These are phyloP conservation scores for Monosporozyma yasuniensis DNA, from an alignment of 805 yeast species.

Conservation along the genomic window DNA sequence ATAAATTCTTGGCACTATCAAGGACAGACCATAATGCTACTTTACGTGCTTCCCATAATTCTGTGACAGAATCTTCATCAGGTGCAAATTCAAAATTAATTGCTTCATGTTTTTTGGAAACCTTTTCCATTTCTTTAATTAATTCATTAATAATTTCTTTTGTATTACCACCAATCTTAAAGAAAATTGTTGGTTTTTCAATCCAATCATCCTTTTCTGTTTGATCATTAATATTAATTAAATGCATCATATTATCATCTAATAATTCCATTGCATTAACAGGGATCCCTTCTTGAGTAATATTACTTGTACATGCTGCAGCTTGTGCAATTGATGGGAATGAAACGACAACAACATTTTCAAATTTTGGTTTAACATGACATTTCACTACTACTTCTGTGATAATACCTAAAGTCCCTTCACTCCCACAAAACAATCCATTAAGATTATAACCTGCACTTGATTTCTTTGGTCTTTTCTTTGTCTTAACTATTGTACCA, in stretches of 20 bases:
- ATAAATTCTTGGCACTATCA: slow-evolving; percentile 49
- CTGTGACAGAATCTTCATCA: slow-evolving; percentile 52
- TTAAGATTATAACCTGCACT: slow-evolving; percentile 76
- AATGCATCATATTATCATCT: slow-evolving; percentile 64
- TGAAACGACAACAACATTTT: slow-evolving; percentile 59
- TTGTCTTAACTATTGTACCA: slow-evolving; percentile 68
- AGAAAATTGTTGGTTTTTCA: slow-evolving; percentile 52
- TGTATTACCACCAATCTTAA: slow-evolving; percentile 53
- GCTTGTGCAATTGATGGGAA: slow-evolving; percentile 65
- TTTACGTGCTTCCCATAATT: slow-evolving; percentile 70
- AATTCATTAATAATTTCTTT: slow-evolving; percentile 36
- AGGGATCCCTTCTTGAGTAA: slow-evolving; percentile 53
- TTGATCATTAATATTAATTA: slow-evolving; percentile 49
- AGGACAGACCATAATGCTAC: slow-evolving; percentile 57
- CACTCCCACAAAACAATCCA: slow-evolving; percentile 66
- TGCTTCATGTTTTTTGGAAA: slow-evolving; percentile 48
- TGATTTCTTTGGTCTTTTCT: slow-evolving; percentile 67
- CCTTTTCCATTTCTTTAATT: slow-evolving; percentile 37
- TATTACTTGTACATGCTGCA: slow-evolving; percentile 53
- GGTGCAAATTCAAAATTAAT: slow-evolving; percentile 53
- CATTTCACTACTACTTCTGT: slow-evolving; percentile 69
- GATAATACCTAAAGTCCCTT: slow-evolving; percentile 71
- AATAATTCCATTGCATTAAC: slow-evolving; percentile 69
- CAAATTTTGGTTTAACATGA: slow-evolving; percentile 55
- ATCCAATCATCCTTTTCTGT: slow-evolving; percentile 42